Evolutionary conservation across 83 land plant genomes (phyloP), one percentile per base, ranked within the genome.

Genomic region (Isoetes engelmannii): DNA sequence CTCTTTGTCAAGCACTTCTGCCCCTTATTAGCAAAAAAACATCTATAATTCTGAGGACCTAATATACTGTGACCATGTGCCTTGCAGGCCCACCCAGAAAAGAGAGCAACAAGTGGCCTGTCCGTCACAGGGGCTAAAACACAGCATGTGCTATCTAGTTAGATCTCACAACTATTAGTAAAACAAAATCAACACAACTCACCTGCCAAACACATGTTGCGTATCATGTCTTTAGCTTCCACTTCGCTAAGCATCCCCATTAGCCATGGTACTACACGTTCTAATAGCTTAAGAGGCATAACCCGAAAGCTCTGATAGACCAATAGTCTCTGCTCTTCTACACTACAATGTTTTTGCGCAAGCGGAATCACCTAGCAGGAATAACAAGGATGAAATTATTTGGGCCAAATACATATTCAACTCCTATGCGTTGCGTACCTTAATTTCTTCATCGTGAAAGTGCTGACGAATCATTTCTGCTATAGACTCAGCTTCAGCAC

Each of bases 71-170:
- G 37, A 2, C 37, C 37, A 44, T 79, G 84, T 47, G 89, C 96
- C 72, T 88, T 93, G 78, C 98, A 87, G 45, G 98, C 98, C 98
- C 98, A 93, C 13, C 96, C 96, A 61, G 86, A 81, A 45, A 93
- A 82, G 18, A 93, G 77, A 7, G 96, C 85, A 44, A 93, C 86
- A 4, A 93, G 79, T 15, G 92, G 87, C 47, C 47, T 65, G 73
- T 93, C 96, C 41, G 89, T 68, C 2, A 71, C 70, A 56, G 96
- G 92, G 67, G 98, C 98, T 93, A 89, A 47, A 48, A 12, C 4
- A 61, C 37, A 74, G 18, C 63, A 44, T 19, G 54, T 56, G 50
- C 45, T 37, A 57, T 3, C 41, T 20, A n/a, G 20, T 9, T 13
- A 7, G 43, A 65, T 45, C 43, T 51, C 54, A 53, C 60, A 49